Base-by-base conservation (phyloP, 1,284 basidiomycete species). In the Heterobasidion irregulare region DNA sequence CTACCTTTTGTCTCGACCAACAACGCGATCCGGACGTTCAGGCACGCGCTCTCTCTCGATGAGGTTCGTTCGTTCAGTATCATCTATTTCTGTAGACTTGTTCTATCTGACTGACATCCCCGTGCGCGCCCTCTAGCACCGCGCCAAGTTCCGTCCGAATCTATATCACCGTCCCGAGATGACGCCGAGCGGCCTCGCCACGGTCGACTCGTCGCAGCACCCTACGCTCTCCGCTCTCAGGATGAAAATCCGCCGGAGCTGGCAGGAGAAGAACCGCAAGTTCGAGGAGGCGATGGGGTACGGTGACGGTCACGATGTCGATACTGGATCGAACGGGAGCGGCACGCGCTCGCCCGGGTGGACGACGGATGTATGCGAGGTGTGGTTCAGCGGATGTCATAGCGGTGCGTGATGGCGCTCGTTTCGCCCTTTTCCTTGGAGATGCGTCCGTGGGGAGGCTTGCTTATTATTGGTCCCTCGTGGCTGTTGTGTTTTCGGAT, bases 1-100 rank as follows among this genome's bases (percentile, higher is more conserved):
- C 69, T 90, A 46, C 86, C 88, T 2, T 87, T 86, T 61, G 79
- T 82, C 0, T 71, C 70, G 41, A 75, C 74, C n/a, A 84, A 86
- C 59, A 67, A 63, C n/a, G 70, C 70, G 26, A 79, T 89, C 63
- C 76, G 70, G 62, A 75, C 74, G 6, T 88, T 85, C 63, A 72
- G 83, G 45, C 84, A 85, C 46, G 83, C 82, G 0, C 68, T 85
- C 32, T 71, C 84, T n/a, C 73, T 86, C 36, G 84, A 85, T 56
- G 83, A 86, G 66, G 80, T 80, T 53, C n/a, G 26, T 6, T 26
- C 26, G 6, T 26, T 26, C 26, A 26, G 26, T 26, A 6, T 6
- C 26, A 34, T 53, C 10, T 45, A 6, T 26, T 45, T n/a, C n/a
- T 18, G 48, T 19, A 8, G 6, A 8, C 16, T 45, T 41, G 7